Conservation (phyloP, 2,329 filamentous ascomycete species). For the Cladobotryum mycophilum region DNA sequence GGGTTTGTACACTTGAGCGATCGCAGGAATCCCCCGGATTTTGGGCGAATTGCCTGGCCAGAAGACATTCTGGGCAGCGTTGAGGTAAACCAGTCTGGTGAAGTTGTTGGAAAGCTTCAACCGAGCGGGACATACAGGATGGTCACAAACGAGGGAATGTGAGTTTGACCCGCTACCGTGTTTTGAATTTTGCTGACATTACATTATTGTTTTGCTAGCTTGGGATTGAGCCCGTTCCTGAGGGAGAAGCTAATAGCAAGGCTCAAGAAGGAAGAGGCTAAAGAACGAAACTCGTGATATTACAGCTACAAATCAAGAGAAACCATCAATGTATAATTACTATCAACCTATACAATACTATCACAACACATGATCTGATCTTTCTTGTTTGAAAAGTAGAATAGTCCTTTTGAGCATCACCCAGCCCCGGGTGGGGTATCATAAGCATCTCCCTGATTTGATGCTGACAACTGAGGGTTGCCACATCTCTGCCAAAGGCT, state of each 20-base stretch:
- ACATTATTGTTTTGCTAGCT: slow-evolving; percentile 14
- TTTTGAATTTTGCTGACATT: background rate
- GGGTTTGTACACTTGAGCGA: slow-evolving; percentile 63
- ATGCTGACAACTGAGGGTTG: too few relatives aligned
- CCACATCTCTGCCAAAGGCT: too few relatives aligned
- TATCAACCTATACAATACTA: too few relatives aligned
- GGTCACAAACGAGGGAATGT: slow-evolving; percentile 62
- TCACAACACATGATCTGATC: too few relatives aligned
- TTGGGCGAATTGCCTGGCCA: slow-evolving; percentile 61
- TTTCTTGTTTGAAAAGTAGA: too few relatives aligned
- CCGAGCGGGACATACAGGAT: slow-evolving; percentile 58
- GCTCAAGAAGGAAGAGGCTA: slow-evolving; percentile 45
- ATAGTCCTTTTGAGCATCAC: too few relatives aligned
- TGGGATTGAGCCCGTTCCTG: slow-evolving; percentile 38
- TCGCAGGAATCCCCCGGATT: slow-evolving; percentile 57
- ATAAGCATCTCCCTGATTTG: too few relatives aligned
- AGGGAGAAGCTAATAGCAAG: slow-evolving; percentile 47
- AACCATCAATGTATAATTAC: too few relatives aligned
- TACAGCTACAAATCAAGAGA: too few relatives aligned
- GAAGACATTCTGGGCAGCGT: slow-evolving; percentile 65
- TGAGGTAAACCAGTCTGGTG: slow-evolving; percentile 52
- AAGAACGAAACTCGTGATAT: slow-evolving; percentile 24
- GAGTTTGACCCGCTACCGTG: slow-evolving; percentile 29
- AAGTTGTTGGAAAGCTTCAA: slow-evolving; percentile 53
- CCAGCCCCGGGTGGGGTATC: too few relatives aligned